These are phyloP conservation scores for Alternaria panax DNA, from an alignment of 2,329 filamentous ascomycete genomes.

Conservation along the genomic window DNA sequence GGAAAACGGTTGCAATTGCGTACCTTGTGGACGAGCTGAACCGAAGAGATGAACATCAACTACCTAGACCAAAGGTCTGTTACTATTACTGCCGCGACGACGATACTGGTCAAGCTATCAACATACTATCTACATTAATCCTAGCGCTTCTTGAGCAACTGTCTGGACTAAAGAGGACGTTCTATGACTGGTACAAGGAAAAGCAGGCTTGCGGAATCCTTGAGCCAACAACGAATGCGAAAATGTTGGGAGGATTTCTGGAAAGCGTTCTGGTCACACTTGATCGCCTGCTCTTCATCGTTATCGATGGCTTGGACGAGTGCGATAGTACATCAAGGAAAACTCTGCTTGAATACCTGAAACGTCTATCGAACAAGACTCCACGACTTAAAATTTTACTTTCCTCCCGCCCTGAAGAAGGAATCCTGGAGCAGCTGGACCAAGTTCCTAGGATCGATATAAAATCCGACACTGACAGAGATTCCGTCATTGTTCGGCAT, in stretches of 20 bases:
- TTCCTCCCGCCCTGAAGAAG: not conserved
- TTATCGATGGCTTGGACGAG: not conserved
- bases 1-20: not conserved
- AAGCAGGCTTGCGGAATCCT: not conserved
- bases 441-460: not conserved
- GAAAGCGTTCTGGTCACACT: not conserved
- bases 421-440: not conserved
- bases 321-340: not conserved
- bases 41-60: not conserved
- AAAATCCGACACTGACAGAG: not conserved
- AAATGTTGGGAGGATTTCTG: not conserved
- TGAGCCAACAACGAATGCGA: not conserved
- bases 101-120: not conserved
- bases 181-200: not conserved
- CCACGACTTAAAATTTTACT: not conserved
- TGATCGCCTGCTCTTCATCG: not conserved
- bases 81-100: not conserved
- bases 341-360: not conserved
- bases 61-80: not conserved
- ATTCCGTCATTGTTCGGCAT: not conserved
- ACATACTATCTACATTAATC: not conserved
- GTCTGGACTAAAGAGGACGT: not conserved
- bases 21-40: not conserved
- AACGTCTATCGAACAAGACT: not conserved
- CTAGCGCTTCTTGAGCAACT: not conserved